Base-by-base conservation (phyloP, 768 basidiomycete genomes). In the Pisolithus sp. region DNA sequence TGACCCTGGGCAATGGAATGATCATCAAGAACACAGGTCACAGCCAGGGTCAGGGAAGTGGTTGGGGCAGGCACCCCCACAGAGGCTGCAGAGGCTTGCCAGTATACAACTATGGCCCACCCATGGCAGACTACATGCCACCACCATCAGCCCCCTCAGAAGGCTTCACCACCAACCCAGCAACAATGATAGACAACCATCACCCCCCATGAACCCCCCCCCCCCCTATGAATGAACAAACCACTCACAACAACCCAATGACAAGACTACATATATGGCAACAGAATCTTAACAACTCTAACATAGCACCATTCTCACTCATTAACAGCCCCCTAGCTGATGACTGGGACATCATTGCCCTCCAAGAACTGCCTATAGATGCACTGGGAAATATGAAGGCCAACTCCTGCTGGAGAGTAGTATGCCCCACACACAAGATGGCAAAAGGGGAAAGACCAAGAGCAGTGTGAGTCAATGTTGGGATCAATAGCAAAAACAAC, bases 221-320 rank as follows among this genome's bases (percentile, higher is more conserved):
- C 18, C 8, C 8, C 1, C 21, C 5, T 18, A 41, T 41, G 39
- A 41, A 2, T n/a, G 39, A 41, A 30, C 28, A 30, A 30, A 3
- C 10, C 30, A 40, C 18, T 24, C 47, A 7, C 13, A 38, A 5
- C 47, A 48, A 26, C 17, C 34, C 1, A 24, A 20, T 20, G 17
- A 8, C 18, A 21, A 18, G n/a, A 6, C 45, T 67, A 9, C 37
- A 58, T 0, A 63, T 69, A 7, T 61, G 59, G 57, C 67, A 68
- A 46, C 64, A 65, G 24, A 71, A 70, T 31, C 10, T 65, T 2
- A 57, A 58, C 51, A 65, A 63, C 18, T 69, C 66, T 0, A n/a
- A 21, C 3, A 51, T n/a, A 0, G 57, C 62, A 0, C 8, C 7
- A 30, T 30, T 30, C 28, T 30, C 28, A 4, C 28, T 30, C 6